Percentiles rank a stretch among this genome's conserved stretches.
These are phyloP conservation scores for Dothiorella sarmentorum DNA, from an alignment of 2,329 filamentous ascomycete species.

Conservation along the genomic window DNA sequence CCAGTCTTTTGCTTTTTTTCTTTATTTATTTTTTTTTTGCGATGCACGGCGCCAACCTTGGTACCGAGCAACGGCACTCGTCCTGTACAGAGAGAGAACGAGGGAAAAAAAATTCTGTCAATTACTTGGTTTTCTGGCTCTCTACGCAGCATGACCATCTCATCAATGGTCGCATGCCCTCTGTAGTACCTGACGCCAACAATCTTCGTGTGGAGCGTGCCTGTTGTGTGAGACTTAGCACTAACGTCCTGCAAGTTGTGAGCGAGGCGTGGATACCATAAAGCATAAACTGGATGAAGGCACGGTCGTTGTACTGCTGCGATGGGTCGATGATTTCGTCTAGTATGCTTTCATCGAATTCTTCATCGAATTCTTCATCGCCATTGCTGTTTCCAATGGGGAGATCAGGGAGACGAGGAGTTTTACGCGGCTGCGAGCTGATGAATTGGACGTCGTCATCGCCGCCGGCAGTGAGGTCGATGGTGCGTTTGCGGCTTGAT, in stretches of 20 bases:
- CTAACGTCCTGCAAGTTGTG: not conserved
- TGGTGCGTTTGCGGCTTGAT: constrained; percentile 35
- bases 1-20: too few species aligned
- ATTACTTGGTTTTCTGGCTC: constrained; percentile 59
- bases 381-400: not conserved
- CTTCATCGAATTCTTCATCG: not conserved
- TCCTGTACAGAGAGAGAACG: too few species aligned
- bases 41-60: too few species aligned
- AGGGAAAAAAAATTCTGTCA: not conserved
- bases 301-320: constrained; percentile 11
- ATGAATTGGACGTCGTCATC: constrained; percentile 23
- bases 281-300: constrained; percentile 14
- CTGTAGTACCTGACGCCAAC: constrained; percentile 51
- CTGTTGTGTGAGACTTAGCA: not conserved
- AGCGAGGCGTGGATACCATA: not conserved
- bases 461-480: constrained; percentile 40
- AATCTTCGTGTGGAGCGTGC: constrained; percentile 51
- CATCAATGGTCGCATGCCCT: constrained; percentile 34
- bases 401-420: not conserved
- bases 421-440: constrained; percentile 9
- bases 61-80: too few species aligned
- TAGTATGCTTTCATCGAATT: not conserved
- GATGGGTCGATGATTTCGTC: constrained; percentile 4
- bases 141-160: constrained; percentile 43
- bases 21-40: too few species aligned